Evolutionary conservation across 805 yeast species (phyloP), one percentile per base, ranked within the genome.

Genomic region (Blastobotrys terrestris): DNA sequence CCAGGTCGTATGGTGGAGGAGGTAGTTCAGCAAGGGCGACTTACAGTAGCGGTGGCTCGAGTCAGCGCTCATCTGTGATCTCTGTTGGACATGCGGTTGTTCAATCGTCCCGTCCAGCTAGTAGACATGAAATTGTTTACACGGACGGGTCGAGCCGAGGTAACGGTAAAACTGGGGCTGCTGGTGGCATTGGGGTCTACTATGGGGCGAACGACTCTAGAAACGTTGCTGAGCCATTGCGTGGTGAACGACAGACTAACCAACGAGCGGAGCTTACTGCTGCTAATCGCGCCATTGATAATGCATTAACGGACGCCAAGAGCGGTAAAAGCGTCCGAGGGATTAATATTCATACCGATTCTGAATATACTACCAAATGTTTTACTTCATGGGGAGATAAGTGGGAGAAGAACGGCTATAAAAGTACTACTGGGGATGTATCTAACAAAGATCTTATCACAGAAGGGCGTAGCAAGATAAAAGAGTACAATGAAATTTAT

Each of bases 181-280:
- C 59, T 2, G 82, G 84, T 0, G 97, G 97, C 0, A 81, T 78
- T 61, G 97, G 96, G 20, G 86, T 85, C 0, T 88, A 71, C 64
- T 87, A 77, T 64, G 91, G 89, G 0, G 69, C 59, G 0, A 61
- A 66, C 39, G 85, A 83, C 60, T 54, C 73, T 1, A 66, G 85
- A 45, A 86, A 85, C 63, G 69, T 73, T 7, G 72, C 84, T 0
- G 79, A 73, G 3, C 79, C 84, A 0, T 70, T 88, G 21, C 43
- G n/a, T 1, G 74, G 72, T 1, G 66, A 64, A 2, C 62, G 61
- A 2, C 89, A 83, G 35, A 87, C 96, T 1, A 90, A 89, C 60
- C 90, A 87, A 58, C 69, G 87, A 42, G 94, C 95, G 0, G 97
- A 91, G 67, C 75, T 90, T 8, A 65, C 71, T 13, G 97, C 95